Evolutionary conservation across 805 yeast species (phyloP).

Genomic region (Wickerhamiella hasegawae): DNA sequence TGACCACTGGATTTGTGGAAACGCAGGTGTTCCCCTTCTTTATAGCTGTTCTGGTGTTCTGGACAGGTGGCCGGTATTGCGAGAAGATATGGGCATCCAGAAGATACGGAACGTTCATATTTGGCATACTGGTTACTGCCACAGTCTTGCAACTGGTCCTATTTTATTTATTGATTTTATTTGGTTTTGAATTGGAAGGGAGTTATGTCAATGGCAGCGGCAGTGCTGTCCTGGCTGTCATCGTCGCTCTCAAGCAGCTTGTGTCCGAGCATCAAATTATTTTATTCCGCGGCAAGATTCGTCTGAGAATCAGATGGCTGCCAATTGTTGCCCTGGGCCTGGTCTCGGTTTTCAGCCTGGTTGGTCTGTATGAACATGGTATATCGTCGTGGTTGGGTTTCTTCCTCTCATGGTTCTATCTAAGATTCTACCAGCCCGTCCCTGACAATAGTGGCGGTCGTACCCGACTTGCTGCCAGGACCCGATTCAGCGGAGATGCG

Average conservation of each 20-base stretch:
- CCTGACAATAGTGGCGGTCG: constrained; percentile 20
- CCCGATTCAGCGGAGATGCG: constrained; percentile 63
- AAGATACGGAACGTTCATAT: constrained; percentile 34
- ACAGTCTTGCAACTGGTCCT: constrained; percentile 13
- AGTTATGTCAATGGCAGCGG: constrained; percentile 33
- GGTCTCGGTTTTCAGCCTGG: constrained; percentile 15
- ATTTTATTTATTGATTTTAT: constrained; percentile 5
- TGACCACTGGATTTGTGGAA: constrained; percentile 33
- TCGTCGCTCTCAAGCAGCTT: constrained; percentile 50
- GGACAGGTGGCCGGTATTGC: constrained; percentile 45
- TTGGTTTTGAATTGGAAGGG: constrained; percentile 1
- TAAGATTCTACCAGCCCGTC: constrained; percentile 61
- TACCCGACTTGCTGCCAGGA: no score
- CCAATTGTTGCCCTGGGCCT: constrained; percentile 25
- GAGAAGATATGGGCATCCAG: constrained; percentile 49
- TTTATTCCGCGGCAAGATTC: constrained; percentile 30
- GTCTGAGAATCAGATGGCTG: constrained; percentile 28
- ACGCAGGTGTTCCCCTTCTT: constrained; percentile 26
- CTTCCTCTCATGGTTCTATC: constrained; percentile 54
- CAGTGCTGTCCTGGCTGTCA: constrained; percentile 37
- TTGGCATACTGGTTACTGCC: constrained; percentile 24
- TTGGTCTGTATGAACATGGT: constrained; percentile 13
- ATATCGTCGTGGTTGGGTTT: constrained; percentile 30
- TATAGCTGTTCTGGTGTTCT: constrained; percentile 25
- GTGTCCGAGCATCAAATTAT: constrained; percentile 44